Evolutionary conservation across 306 rosid genomes (phyloP).

Genomic region (Cucumis cinereus): DNA sequence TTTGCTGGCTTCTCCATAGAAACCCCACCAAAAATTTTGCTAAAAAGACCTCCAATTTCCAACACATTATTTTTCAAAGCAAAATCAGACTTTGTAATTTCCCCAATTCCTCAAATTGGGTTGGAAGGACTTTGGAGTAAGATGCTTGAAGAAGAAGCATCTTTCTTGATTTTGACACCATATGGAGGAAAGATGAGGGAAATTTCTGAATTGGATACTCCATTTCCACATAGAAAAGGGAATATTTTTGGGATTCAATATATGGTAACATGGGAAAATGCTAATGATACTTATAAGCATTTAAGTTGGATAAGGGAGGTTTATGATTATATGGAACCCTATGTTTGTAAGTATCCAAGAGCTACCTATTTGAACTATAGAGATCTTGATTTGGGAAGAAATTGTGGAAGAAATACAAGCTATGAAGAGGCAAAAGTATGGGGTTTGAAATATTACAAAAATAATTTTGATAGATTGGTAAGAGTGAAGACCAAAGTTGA

Average conservation of each 20-base stretch:
- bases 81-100: conserved; percentile 44
- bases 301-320: conserved; percentile 45
- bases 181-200: conserved; percentile 56
- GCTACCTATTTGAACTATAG: conserved; percentile 56
- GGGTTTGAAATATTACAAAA: conserved; percentile 17
- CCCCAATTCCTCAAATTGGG: conserved; percentile 31
- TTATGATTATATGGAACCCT: conserved; percentile 47
- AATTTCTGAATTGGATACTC: conserved; percentile 31
- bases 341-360: conserved; percentile 50
- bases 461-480: conserved; percentile 11
- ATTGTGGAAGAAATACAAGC: conserved; percentile 13
- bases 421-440: conserved; percentile 27
- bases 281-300: conserved; percentile 21
- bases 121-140: conserved; percentile 49
- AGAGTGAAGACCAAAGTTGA: conserved; percentile 14
- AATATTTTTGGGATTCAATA: conserved; percentile 42
- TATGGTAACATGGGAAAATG: conserved; percentile 28
- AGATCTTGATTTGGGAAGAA: conserved; percentile 62
- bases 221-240: conserved; percentile 67
- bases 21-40: conserved; percentile 27
- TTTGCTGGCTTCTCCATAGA: conserved; percentile 36
- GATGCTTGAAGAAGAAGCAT: conserved; percentile 34
- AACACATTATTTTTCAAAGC: neutral
- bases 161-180: conserved; percentile 42
- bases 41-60: conserved; percentile 17